Percentiles rank a stretch among this genome's conserved stretches.
phyloP scores from a whole-genome alignment of 2,329 filamentous ascomycete genomes.

The Drechslerella coelobrocha region DNA sequence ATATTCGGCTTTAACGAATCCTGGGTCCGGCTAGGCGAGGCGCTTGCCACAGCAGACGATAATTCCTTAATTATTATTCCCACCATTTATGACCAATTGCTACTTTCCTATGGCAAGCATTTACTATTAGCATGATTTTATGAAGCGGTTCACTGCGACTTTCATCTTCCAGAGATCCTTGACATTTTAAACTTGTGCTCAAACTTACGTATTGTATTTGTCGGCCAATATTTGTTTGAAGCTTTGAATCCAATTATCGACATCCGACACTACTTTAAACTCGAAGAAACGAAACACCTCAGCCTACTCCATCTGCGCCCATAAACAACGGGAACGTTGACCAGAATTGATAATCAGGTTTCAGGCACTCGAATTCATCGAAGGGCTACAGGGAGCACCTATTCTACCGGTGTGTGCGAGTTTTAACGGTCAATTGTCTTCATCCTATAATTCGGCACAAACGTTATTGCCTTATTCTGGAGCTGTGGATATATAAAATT shows the following conservation, averaged over 20 bases:
- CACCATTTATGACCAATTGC: slow-evolving; percentile 20
- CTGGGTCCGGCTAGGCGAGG: slow-evolving; percentile 15
- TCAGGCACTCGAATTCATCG: slow-evolving; percentile 6
- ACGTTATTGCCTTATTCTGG: too few relatives aligned
- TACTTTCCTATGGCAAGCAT: slow-evolving; percentile 18
- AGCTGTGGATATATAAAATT: slow-evolving; percentile 3
- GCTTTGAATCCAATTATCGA: slow-evolving; percentile 20
- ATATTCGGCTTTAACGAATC: slow-evolving; percentile 16
- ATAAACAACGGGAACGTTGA: not conserved
- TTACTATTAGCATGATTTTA: slow-evolving; percentile 30
- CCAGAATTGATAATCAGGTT: too few relatives aligned
- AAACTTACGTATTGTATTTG: slow-evolving; percentile 8
- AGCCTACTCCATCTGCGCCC: not conserved
- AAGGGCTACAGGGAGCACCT: slow-evolving; percentile 30
- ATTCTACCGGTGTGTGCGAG: slow-evolving; percentile 18
- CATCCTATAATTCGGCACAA: not conserved
- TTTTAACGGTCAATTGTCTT: not conserved
- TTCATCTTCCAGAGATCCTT: slow-evolving; percentile 18
- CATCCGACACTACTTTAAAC: slow-evolving; percentile 4
- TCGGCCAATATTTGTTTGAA: slow-evolving; percentile 25
- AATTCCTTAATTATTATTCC: slow-evolving; percentile 45
- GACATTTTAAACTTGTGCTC: slow-evolving; percentile 7
- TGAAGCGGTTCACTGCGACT: slow-evolving; percentile 8
- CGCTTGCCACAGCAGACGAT: slow-evolving; percentile 30
- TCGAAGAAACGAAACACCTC: not conserved